These are phyloP conservation scores for Cercospora canescens DNA, from an alignment of 2,329 filamentous ascomycete genomes.

Conservation along the genomic window DNA sequence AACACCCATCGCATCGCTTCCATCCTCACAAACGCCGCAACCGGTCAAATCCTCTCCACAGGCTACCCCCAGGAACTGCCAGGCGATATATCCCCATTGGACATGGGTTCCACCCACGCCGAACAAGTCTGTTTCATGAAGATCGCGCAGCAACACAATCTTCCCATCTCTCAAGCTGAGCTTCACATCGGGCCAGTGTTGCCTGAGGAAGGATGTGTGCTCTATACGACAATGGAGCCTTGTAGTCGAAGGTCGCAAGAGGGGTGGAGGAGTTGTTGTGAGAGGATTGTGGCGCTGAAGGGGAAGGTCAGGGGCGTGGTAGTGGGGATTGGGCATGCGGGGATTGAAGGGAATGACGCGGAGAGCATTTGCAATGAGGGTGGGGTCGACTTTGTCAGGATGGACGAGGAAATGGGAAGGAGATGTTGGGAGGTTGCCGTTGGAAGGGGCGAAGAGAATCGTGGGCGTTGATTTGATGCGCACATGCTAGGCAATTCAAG, in stretches of 20 bases:
- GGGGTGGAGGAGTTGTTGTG: neutral
- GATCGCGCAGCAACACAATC: neutral
- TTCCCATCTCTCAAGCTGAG: neutral
- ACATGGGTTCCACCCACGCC: slow-evolving; percentile 8
- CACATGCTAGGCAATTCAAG: neutral
- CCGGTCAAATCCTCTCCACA: slow-evolving; percentile 4
- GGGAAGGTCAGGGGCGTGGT: neutral
- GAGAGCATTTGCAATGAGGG: neutral
- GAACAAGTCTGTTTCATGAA: slow-evolving; percentile 13
- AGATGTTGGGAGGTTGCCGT: neutral
- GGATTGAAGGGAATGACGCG: neutral
- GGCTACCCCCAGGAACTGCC: slow-evolving; percentile 1
- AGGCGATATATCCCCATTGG: neutral
- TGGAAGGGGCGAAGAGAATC: neutral
- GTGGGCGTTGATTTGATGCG: neutral
- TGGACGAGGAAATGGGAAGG: neutral
- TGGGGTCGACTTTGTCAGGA: neutral
- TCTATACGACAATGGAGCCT: slow-evolving; percentile 8
- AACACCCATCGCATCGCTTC: slow-evolving; percentile 4
- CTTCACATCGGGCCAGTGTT: neutral
- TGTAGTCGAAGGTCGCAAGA: neutral
- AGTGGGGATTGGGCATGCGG: neutral
- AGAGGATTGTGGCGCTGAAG: neutral
- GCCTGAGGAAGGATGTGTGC: neutral
- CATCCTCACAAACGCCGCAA: neutral